phyloP scores from a whole-genome alignment of 2,329 filamentous ascomycete genomes.

The Colletotrichum melonis region DNA sequence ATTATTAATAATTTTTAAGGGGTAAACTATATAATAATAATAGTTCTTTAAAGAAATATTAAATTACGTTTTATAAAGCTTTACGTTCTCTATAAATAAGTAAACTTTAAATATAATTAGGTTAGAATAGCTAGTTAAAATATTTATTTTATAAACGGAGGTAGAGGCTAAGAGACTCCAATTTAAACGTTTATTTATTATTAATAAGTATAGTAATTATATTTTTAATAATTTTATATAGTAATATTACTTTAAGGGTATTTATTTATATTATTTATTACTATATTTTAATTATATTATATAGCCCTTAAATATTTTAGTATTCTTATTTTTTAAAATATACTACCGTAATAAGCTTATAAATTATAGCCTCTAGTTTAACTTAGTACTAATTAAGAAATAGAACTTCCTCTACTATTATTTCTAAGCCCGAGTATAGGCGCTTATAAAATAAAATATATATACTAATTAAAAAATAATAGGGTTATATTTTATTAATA shows the following conservation, averaged over 20 bases:
- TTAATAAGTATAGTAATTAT: constrained; percentile 35
- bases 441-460: not conserved
- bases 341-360: not conserved
- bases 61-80: constrained; percentile 29
- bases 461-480: not conserved
- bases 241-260: constrained; percentile 31
- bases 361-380: not conserved
- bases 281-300: constrained; percentile 38
- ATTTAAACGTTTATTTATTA: constrained; percentile 28
- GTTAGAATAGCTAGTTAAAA: constrained; percentile 34
- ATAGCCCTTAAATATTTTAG: constrained; percentile 33
- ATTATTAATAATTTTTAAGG: constrained; percentile 38
- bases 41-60: constrained; percentile 31
- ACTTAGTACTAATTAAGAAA: not conserved
- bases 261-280: constrained; percentile 35
- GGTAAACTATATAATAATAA: constrained; percentile 26
- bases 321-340: not conserved
- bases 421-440: not conserved
- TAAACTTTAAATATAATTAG: constrained; percentile 37
- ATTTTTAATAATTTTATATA: constrained; percentile 36
- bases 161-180: not conserved
- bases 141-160: constrained; percentile 33
- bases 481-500: not conserved
- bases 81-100: constrained; percentile 31
- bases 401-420: not conserved